Evolutionary conservation across 2,329 filamentous ascomycete species (phyloP).

Genomic region (Pyrenophora tritici-repentis): DNA sequence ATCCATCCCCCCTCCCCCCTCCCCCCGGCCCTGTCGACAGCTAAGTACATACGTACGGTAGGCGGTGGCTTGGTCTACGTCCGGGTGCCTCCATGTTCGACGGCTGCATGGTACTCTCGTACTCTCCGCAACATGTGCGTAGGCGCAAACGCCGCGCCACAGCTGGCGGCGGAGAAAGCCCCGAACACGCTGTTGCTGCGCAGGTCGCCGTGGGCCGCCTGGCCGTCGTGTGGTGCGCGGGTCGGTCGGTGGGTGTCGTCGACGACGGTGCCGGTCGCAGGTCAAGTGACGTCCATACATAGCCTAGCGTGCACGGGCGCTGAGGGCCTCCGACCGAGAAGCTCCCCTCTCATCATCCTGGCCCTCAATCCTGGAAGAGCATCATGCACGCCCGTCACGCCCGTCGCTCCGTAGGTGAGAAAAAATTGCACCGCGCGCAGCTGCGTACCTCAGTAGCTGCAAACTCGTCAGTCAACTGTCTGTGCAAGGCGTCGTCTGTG

Average conservation of each 20-base stretch:
- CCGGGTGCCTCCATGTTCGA: not conserved
- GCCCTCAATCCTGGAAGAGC: constrained; percentile 4
- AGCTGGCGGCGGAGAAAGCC: not conserved
- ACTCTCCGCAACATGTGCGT: not conserved
- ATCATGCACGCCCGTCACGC: constrained; percentile 35
- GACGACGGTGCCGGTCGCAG: not conserved
- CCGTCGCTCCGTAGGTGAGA: constrained; percentile 1
- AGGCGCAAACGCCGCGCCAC: constrained; percentile 17
- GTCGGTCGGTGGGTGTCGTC: not conserved
- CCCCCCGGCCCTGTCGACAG: constrained; percentile 10
- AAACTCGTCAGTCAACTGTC: constrained; percentile 7
- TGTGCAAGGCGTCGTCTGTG: constrained; percentile 4
- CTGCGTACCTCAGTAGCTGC: constrained; percentile 7
- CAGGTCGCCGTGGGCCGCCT: not conserved
- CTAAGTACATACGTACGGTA: not conserved
- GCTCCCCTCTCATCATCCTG: constrained; percentile 9
- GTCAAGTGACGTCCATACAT: constrained; percentile 13
- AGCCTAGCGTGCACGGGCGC: constrained; percentile 10
- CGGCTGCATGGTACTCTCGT: not conserved
- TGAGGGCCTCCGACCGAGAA: not conserved
- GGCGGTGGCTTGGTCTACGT: not conserved
- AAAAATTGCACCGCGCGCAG: constrained; percentile 17
- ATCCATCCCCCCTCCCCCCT: too few relatives aligned
- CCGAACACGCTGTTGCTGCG: not conserved
- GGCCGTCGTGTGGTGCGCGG: not conserved